Percentiles rank a stretch among this genome's conserved stretches.
phyloP scores from a whole-genome alignment of 768 basidiomycete species.

The Amanita inopinata region DNA sequence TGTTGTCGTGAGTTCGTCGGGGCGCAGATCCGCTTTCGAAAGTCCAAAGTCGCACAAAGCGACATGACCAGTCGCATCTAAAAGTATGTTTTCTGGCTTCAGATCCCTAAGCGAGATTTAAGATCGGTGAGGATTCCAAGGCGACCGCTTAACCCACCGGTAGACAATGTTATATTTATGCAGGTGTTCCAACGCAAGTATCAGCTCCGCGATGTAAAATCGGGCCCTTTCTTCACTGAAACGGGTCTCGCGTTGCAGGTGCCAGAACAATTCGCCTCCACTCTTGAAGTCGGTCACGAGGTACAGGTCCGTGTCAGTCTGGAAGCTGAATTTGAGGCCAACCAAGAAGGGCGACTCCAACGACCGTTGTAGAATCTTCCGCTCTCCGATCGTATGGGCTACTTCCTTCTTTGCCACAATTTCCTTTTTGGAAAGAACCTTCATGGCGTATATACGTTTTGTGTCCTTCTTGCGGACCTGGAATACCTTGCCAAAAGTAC shows the following conservation, averaged over 20 bases:
- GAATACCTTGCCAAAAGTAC: constrained; percentile 97
- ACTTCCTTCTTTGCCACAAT: constrained; percentile 99
- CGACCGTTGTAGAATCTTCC: constrained; percentile 94
- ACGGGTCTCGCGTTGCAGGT: constrained; percentile 89
- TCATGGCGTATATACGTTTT: constrained; percentile 99
- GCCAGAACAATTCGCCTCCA: constrained; percentile 98
- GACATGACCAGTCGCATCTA: constrained; percentile 97
- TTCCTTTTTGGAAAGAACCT: constrained; percentile 96
- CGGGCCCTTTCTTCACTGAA: constrained; percentile 90
- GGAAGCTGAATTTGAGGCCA: constrained; percentile 96
- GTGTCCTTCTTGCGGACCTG: constrained; percentile 98
- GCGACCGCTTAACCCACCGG: constrained; percentile 42
- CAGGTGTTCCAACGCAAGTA: constrained; percentile 90
- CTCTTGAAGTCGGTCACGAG: constrained; percentile 98
- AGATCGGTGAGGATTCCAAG: constrained; percentile 3
- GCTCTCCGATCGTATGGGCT: constrained; percentile 97
- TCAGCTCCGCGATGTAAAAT: constrained; percentile 95
- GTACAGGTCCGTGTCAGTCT: constrained; percentile 91
- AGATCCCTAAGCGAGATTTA: constrained; percentile 51
- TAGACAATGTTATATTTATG: constrained; percentile 97
- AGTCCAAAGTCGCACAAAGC: constrained; percentile 98
- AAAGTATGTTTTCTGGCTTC: constrained; percentile 96
- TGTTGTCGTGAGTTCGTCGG: constrained; percentile 96
- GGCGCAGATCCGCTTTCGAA: constrained; percentile 88
- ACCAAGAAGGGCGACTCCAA: constrained; percentile 95